phyloP scores from a whole-genome alignment of 2,329 filamentous ascomycete genomes.

The Aspergillus sp. region DNA sequence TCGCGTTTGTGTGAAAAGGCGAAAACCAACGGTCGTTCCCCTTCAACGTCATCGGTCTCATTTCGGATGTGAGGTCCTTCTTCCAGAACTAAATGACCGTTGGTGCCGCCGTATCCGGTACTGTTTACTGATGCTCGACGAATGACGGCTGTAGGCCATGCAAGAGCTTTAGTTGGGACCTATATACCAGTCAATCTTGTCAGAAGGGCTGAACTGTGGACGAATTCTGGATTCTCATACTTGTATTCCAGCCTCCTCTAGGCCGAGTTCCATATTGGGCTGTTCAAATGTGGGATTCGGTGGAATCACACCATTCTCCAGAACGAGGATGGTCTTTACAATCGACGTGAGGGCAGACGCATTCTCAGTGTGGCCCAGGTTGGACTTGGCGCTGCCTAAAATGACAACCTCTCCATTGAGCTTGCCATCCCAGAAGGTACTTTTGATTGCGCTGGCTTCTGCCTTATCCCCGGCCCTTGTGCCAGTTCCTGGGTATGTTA shows the following conservation, averaged over 20 bases:
- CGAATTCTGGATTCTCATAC: conserved; percentile 1
- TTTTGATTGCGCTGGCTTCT: conserved; percentile 18
- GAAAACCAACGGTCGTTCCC: too few relatives aligned
- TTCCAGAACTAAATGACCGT: conserved; percentile 2
- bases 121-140: conserved; percentile 21
- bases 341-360: conserved; percentile 16
- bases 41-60: too few relatives aligned
- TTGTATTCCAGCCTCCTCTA: background rate
- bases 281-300: conserved; percentile 16
- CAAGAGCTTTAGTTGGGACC: conserved; percentile 3
- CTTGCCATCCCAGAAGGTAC: conserved; percentile 3
- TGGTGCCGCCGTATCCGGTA: conserved; percentile 18
- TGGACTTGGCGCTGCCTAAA: conserved; percentile 22
- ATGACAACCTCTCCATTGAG: conserved; percentile 2
- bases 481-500: too few relatives aligned
- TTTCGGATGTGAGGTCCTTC: too few relatives aligned
- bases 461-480: conserved; percentile 30
- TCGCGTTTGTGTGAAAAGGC: too few relatives aligned
- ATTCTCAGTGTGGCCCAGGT: conserved; percentile 23
- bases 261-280: conserved; percentile 17
- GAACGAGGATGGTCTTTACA: conserved; percentile 16
- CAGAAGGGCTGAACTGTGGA: background rate
- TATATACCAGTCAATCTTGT: conserved; percentile 2
- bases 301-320: conserved; percentile 21
- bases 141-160: conserved; percentile 12